Conservation (phyloP, 1,284 basidiomycete genomes). For the Fomitopsis schrenkii region DNA sequence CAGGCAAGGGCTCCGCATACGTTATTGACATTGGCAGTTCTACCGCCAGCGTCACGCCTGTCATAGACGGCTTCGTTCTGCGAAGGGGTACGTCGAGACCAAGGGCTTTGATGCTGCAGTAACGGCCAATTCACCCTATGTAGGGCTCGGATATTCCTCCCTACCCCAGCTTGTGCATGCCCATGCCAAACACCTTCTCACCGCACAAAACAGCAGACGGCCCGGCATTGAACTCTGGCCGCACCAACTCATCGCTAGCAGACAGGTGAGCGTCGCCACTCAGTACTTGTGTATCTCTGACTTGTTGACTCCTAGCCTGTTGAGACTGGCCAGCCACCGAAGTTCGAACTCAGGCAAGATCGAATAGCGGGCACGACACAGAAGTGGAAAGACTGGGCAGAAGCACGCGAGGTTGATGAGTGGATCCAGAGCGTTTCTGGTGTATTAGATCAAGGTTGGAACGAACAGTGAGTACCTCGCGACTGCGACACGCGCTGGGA, state of each 20-base stretch:
- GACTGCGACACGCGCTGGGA: background rate
- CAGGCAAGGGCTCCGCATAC: slow-evolving; percentile 93
- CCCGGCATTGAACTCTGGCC: slow-evolving; percentile 64
- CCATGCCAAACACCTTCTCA: slow-evolving; percentile 64
- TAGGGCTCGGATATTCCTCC: slow-evolving; percentile 68
- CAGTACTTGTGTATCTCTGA: background rate
- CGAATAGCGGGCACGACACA: slow-evolving; percentile 70
- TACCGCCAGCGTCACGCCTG: slow-evolving; percentile 87
- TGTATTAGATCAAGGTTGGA: slow-evolving; percentile 84
- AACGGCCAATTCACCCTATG: background rate
- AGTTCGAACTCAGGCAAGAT: slow-evolving; percentile 71
- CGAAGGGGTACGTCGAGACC: slow-evolving; percentile 69
- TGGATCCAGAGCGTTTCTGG: slow-evolving; percentile 90
- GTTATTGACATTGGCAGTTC: slow-evolving; percentile 93
- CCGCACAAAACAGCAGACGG: slow-evolving; percentile 42
- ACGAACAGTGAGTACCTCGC: slow-evolving; percentile 62
- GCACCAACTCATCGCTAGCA: slow-evolving; percentile 85
- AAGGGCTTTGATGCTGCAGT: background rate
- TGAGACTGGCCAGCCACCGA: slow-evolving; percentile 54
- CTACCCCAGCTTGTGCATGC: slow-evolving; percentile 77
- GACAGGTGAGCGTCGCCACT: slow-evolving; percentile 44
- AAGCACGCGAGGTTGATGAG: slow-evolving; percentile 84
- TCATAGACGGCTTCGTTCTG: slow-evolving; percentile 97
- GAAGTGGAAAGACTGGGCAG: slow-evolving; percentile 82
- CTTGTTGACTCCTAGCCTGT: slow-evolving; percentile 46